Conservation (phyloP, 345 rosid species). For the Boechera divaricarpa region DNA sequence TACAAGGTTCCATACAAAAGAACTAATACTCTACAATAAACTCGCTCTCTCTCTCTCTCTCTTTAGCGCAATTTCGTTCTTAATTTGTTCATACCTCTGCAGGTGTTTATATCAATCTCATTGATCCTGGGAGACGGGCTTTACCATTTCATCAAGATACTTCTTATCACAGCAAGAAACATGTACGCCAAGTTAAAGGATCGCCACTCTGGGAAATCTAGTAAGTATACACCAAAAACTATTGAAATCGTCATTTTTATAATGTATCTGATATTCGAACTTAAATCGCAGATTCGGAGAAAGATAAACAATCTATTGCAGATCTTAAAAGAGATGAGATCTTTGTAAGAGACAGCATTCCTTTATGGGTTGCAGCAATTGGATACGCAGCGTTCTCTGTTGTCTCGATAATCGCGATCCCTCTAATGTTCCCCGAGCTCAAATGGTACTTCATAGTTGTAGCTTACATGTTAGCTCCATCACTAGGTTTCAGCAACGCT, state of each 20-base stretch:
- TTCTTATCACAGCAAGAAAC: slow-evolving; percentile 58
- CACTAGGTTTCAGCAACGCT: slow-evolving; percentile 57
- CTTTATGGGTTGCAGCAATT: slow-evolving; percentile 56
- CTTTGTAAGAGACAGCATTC: slow-evolving; percentile 59
- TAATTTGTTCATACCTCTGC: slow-evolving; percentile 21
- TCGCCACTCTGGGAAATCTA: slow-evolving; percentile 40
- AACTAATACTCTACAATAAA: not conserved
- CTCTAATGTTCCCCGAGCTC: slow-evolving; percentile 55
- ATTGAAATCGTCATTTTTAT: not conserved
- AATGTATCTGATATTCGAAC: slow-evolving; percentile 21
- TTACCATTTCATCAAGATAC: slow-evolving; percentile 86
- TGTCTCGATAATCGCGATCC: slow-evolving; percentile 49
- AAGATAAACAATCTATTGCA: slow-evolving; percentile 25
- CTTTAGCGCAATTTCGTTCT: not conserved
- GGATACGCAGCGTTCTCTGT: slow-evolving; percentile 52
- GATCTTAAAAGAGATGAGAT: slow-evolving; percentile 47
- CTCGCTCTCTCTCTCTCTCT: not conserved
- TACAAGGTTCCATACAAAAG: slow-evolving; percentile 65
- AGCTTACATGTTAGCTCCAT: slow-evolving; percentile 58
- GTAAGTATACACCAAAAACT: slow-evolving; percentile 46
- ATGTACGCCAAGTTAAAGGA: slow-evolving; percentile 49
- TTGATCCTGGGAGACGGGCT: slow-evolving; percentile 91
- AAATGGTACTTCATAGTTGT: slow-evolving; percentile 58
- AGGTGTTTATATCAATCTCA: slow-evolving; percentile 89
- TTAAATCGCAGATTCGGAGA: slow-evolving; percentile 38